phyloP scores from a whole-genome alignment of 1,139 yeast species.

The Kluyveromyces marxianus region DNA sequence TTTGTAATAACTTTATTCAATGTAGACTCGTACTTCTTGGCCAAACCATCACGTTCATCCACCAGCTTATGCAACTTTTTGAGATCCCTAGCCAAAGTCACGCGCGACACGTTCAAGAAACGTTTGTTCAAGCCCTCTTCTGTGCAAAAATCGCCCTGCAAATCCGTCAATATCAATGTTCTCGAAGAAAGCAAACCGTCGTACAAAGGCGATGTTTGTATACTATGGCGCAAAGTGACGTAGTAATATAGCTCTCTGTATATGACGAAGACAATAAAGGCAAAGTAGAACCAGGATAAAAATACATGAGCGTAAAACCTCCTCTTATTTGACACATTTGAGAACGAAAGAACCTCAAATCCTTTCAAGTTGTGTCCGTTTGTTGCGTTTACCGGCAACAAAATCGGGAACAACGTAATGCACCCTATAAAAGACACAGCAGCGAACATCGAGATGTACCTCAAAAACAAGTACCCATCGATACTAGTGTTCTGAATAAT shows the following conservation, averaged over 20 bases:
- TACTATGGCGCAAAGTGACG: constrained; percentile 56
- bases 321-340: constrained; percentile 54
- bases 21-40: constrained; percentile 52
- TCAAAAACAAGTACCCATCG: constrained; percentile 81
- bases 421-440: constrained; percentile 57
- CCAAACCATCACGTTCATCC: constrained; percentile 47
- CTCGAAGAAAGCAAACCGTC: constrained; percentile 60
- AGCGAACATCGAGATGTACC: constrained; percentile 64
- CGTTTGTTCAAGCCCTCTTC: constrained; percentile 46
- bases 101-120: constrained; percentile 53
- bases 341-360: constrained; percentile 51
- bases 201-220: constrained; percentile 64
- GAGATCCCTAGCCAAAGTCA: constrained; percentile 61
- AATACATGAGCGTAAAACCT: constrained; percentile 68
- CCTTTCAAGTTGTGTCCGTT: constrained; percentile 55
- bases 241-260: constrained; percentile 68
- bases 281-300: constrained; percentile 61
- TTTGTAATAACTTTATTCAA: constrained; percentile 48
- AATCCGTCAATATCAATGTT: constrained; percentile 59
- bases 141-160: constrained; percentile 41
- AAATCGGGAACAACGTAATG: constrained; percentile 61
- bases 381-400: constrained; percentile 83
- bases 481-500: constrained; percentile 73
- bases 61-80: constrained; percentile 45
- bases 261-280: constrained; percentile 49